Percentiles rank a stretch among this genome's conserved stretches.
Evolutionary conservation across 768 basidiomycete genomes (phyloP).

Genomic region (Dendrothele bispora): DNA sequence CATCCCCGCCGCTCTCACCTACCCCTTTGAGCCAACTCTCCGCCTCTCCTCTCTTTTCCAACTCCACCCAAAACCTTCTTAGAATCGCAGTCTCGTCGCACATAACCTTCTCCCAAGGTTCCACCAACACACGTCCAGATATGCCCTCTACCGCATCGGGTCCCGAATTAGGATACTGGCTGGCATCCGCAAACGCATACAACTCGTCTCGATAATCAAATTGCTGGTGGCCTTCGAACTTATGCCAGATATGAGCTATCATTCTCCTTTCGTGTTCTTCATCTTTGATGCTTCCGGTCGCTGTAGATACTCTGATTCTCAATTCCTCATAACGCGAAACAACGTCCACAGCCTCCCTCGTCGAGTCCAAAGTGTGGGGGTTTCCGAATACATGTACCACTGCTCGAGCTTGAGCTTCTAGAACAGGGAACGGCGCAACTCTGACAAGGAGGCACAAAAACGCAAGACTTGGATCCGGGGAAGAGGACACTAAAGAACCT

Average conservation of each 20-base stretch:
- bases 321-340: conserved; percentile 49
- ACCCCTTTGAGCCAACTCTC: conserved; percentile 61
- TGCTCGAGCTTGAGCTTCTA: conserved; percentile 77
- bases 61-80: conserved; percentile 54
- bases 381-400: conserved; percentile 55
- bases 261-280: conserved; percentile 30
- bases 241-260: conserved; percentile 60
- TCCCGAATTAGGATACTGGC: too few relatives aligned
- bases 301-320: too few relatives aligned
- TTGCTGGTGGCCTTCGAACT: conserved; percentile 50
- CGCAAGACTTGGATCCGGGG: conserved; percentile 52
- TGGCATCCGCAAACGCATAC: conserved; percentile 50
- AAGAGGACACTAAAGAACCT: too few relatives aligned
- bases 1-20: conserved; percentile 52
- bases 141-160: conserved; percentile 12
- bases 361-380: conserved; percentile 48
- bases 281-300: conserved; percentile 27
- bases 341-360: conserved; percentile 48
- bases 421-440: conserved; percentile 73
- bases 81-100: conserved; percentile 49
- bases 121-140: conserved; percentile 32
- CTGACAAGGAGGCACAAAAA: conserved; percentile 62
- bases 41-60: conserved; percentile 58
- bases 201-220: conserved; percentile 69
- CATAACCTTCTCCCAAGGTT: conserved; percentile 59